Base-by-base conservation (phyloP, 768 basidiomycete species). In the Collybia mongolica region DNA sequence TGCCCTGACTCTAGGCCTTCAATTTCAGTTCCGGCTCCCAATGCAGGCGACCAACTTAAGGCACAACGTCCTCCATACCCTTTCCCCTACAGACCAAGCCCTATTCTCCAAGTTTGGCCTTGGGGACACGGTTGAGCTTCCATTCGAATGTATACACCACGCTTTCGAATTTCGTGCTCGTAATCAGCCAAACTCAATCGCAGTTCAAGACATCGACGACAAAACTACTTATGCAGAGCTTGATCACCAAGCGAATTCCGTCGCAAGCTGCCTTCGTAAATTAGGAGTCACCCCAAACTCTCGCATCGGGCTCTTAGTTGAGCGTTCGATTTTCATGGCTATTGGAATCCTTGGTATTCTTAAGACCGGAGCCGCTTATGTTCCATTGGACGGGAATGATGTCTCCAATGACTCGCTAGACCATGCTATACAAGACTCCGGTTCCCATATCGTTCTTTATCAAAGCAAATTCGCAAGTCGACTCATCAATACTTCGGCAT, bases 351-450 rank as follows among this genome's bases (percentile, higher is more conserved):
- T 82, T 14, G 78, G 75, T 17, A 67, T 79, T 19, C 70, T 84
- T 39, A 82, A 83, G 56, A 75, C 80, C 9, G 81, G 81, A 3
- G 81, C 69, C 11, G 74, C 79, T 2, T 84, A 84, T 54, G 75
- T 82, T 19, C 82, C 81, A 6, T 63, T 81, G 43, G 82, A 84
- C 57, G 81, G 79, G 7, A 74, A 73, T 40, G 73, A 80, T 48
- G 76, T 80, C 44, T 79, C 80, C 17, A 74, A 80, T 56, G 70
- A 68, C 35, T 76, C 78, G 3, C 68, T 83, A 15, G 68, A 71
- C 14, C 75, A 81, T 55, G 76, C 81, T 29, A 55, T 82, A 9
- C 54, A 61, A 32, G 79, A 81, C 54, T 77, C 80, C 0, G 66
- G 63, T 40, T 68, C 73, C 2, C 55, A 63, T 18, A 56, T 77